Evolutionary conservation across 2,329 filamentous ascomycete species (phyloP).

Genomic region (Aspergillus glaucus): DNA sequence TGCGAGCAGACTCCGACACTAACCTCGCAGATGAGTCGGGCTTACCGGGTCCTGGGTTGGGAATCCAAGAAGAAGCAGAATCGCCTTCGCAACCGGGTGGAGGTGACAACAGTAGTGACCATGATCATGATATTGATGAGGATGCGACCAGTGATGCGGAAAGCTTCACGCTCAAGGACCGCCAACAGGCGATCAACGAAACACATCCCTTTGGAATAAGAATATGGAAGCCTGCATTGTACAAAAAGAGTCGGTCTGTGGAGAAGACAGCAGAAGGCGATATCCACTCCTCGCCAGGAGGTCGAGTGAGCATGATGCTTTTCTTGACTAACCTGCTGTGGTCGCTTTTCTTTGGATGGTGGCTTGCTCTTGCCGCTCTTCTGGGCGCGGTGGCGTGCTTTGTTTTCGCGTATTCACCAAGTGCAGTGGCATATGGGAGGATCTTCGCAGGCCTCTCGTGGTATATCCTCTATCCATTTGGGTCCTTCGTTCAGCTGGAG

Average conservation of each 20-base stretch:
- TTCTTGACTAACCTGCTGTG: constrained; percentile 83
- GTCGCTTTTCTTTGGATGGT: constrained; percentile 93
- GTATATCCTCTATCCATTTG: constrained; percentile 94
- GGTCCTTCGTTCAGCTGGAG: constrained; percentile 87
- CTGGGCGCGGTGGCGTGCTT: constrained; percentile 72
- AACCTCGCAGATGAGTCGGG: constrained; percentile 34
- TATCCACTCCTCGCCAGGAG: constrained; percentile 90
- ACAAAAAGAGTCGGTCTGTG: constrained; percentile 95
- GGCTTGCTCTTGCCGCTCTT: constrained; percentile 73
- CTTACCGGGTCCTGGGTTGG: constrained; percentile 24
- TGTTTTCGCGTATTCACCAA: constrained; percentile 68
- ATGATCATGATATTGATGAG: constrained; percentile 56
- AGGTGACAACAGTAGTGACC: constrained; percentile 20
- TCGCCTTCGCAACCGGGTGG: constrained; percentile 15
- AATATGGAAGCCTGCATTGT: constrained; percentile 96
- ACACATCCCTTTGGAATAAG: constrained; percentile 98
- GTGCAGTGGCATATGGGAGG: constrained; percentile 76
- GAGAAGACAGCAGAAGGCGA: constrained; percentile 94
- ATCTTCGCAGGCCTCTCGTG: constrained; percentile 76
- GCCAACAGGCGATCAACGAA: constrained; percentile 96
- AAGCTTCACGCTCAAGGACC: constrained; percentile 95
- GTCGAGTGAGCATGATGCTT: constrained; percentile 75
- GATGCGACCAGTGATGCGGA: constrained; percentile 81
- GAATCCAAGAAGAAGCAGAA: constrained; percentile 6
- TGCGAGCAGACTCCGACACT: constrained; percentile 31